A percentile compares a stretch with the other conserved stretches of the same genome.
Conservation (phyloP, 495 filamentous ascomycete species). For the Cudoniella acicularis region DNA sequence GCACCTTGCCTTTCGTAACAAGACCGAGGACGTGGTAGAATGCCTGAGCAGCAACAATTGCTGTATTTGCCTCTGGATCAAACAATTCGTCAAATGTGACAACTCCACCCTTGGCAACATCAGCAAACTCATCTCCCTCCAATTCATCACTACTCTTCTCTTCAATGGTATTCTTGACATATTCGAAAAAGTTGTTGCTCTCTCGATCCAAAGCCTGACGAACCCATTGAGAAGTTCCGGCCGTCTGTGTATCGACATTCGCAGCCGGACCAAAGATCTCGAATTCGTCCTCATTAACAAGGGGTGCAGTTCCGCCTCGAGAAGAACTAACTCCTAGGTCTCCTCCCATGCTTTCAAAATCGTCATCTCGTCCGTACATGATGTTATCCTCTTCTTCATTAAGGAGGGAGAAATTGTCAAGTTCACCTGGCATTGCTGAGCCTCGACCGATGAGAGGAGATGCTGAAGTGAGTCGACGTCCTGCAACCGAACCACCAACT, state of each 20-base stretch:
- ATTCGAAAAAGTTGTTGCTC: slow-evolving; percentile 59
- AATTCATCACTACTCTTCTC: slow-evolving; percentile 21
- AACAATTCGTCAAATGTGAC: slow-evolving; percentile 56
- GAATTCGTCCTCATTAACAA: slow-evolving; percentile 26
- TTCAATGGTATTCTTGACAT: slow-evolving; percentile 37
- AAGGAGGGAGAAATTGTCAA: slow-evolving; percentile 31
- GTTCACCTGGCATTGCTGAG: slow-evolving; percentile 33
- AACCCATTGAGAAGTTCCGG: slow-evolving; percentile 38
- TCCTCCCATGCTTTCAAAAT: slow-evolving; percentile 36
- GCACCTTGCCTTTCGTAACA: slow-evolving; percentile 54
- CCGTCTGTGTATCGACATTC: slow-evolving; percentile 43
- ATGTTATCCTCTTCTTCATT: slow-evolving; percentile 40
- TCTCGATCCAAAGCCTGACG: slow-evolving; percentile 52
- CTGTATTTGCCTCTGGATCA: slow-evolving; percentile 43
- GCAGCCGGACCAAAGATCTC: slow-evolving; percentile 43
- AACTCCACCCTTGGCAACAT: neutral
- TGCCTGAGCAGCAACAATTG: slow-evolving; percentile 61
- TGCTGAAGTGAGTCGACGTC: slow-evolving; percentile 51
- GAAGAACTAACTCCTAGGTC: slow-evolving; percentile 1
- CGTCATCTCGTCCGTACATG: slow-evolving; percentile 38
- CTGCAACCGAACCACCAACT: slow-evolving; percentile 9
- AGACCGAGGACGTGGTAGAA: slow-evolving; percentile 66
- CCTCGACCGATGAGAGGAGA: slow-evolving; percentile 60
- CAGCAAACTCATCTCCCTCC: neutral
- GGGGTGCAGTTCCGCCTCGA: neutral